Evolutionary conservation across 2,329 filamentous ascomycete species (phyloP).

Genomic region (Periconia sp.): DNA sequence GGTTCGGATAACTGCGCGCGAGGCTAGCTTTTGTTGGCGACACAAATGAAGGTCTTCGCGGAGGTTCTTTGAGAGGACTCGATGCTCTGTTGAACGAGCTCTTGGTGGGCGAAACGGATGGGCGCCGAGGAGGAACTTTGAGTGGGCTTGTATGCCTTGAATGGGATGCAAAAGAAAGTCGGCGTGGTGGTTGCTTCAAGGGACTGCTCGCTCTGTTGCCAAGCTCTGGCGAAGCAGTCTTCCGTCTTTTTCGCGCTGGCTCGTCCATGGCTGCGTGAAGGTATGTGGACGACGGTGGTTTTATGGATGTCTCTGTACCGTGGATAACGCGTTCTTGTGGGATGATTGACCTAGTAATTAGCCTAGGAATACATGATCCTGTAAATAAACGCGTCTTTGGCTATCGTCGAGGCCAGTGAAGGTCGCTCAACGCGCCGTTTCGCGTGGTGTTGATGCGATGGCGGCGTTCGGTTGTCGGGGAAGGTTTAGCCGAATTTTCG

Average conservation of each 20-base stretch:
- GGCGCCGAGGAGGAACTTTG: conserved; percentile 34
- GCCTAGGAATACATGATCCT: conserved; percentile 9
- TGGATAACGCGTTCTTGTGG: no score
- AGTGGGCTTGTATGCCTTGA: conserved; percentile 43
- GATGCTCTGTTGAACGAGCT: conserved; percentile 16
- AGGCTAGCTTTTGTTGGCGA: conserved; percentile 50
- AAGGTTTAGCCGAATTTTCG: conserved; percentile 33
- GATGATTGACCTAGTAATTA: conserved; percentile 9
- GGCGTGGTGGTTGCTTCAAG: conserved; percentile 36
- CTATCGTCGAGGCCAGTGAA: not conserved
- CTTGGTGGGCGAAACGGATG: conserved; percentile 37
- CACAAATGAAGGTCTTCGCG: conserved; percentile 44
- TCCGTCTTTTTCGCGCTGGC: conserved; percentile 42
- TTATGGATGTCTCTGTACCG: not conserved
- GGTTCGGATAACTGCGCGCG: conserved; percentile 45
- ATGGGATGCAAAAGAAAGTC: conserved; percentile 45
- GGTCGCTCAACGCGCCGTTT: conserved; percentile 30
- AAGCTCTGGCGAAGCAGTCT: conserved; percentile 35
- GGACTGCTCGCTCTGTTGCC: conserved; percentile 26
- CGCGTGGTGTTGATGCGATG: conserved; percentile 26
- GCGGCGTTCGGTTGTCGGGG: conserved; percentile 24
- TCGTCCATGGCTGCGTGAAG: conserved; percentile 31
- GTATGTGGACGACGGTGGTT: not conserved
- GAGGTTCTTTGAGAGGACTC: conserved; percentile 37
- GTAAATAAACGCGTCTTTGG: not conserved